phyloP scores from a whole-genome alignment of 176 grass and related monocot genomes.

The Carex parvula region DNA sequence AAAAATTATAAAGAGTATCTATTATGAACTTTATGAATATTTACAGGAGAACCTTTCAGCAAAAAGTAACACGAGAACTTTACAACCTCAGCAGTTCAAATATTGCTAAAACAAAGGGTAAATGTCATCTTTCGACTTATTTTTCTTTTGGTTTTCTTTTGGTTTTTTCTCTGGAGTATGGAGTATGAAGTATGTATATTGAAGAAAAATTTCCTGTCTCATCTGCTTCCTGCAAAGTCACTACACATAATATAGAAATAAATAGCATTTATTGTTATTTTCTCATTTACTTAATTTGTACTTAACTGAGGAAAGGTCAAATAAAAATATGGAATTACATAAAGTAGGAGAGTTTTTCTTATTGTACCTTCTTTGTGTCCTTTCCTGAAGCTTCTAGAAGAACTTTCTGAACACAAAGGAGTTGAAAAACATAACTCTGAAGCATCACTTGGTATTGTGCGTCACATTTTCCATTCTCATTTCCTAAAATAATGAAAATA shows the following conservation, averaged over 20 bases:
- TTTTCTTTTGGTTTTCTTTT: too few relatives aligned
- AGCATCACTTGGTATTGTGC: conserved; percentile 27
- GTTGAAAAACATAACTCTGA: conserved; percentile 33
- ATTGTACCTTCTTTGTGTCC: conserved; percentile 26
- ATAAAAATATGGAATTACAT: background rate
- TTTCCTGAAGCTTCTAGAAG: conserved; percentile 29
- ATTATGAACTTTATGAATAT: background rate
- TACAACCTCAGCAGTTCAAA: background rate
- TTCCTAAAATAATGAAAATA: conserved; percentile 4
- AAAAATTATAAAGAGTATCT: background rate
- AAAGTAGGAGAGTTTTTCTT: background rate
- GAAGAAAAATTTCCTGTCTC: background rate
- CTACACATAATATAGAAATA: background rate
- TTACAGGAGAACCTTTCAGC: background rate
- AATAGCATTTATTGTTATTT: background rate
- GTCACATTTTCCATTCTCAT: conserved; percentile 19
- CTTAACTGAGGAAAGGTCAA: background rate
- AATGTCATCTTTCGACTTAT: background rate
- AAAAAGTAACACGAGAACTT: background rate
- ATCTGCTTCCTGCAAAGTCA: conserved; percentile 14
- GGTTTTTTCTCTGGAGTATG: background rate
- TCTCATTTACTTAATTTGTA: conserved; percentile 1
- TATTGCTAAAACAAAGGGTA: background rate
- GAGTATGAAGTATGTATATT: background rate
- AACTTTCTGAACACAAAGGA: conserved; percentile 32